Base-by-base conservation (phyloP, 169 alveolate genomes). In the Cryptosporidium sp. region DNA sequence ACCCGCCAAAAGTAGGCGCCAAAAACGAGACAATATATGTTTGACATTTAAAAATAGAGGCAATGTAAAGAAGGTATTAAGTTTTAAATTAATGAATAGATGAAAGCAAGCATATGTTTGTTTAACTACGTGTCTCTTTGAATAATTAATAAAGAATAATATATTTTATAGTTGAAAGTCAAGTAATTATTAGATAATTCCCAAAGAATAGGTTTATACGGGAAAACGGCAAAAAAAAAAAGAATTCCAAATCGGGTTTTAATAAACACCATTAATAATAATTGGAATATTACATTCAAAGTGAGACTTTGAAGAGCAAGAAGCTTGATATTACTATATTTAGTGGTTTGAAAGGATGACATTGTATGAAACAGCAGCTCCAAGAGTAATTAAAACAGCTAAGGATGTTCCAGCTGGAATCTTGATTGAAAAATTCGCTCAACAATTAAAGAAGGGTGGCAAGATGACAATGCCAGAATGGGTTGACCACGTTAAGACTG, bases 401-500 rank as follows among this genome's bases (percentile, higher is more conserved):
- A 98, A 98, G 96, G 99, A 98, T 93, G 98, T 98, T 61, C 94
- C 96, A 70, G 97, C 99, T 26, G 97, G 96, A 69, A 94, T 95
- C 61, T 97, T 98, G 94, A 97, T 98, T 87, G 93, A 91, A 68
- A 97, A 95, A 39, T 98, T 97, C 94, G 99, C 99, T 33, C 96
- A 95, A 84, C 97, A 96, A 92, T 94, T 98, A 86, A 98, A 97
- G 95, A 95, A 96, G 92, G 95, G 97, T 70, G 97, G 97, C 87
- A 96, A 97, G 94, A 93, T 98, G 91, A 96, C 95, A 84, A 93
- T 96, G 84, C 99, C 99, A 44, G 97, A 97, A 91, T 97, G 99
- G 99, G 95, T 95, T 62, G 96, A 94, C 62, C 96, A 95, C 91
- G 98, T 95, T 12, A 98, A 98, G 92, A 98, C 99, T 1, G 98